phyloP scores from a whole-genome alignment of 306 rosid genomes.

The Citrullus colocynthis region DNA sequence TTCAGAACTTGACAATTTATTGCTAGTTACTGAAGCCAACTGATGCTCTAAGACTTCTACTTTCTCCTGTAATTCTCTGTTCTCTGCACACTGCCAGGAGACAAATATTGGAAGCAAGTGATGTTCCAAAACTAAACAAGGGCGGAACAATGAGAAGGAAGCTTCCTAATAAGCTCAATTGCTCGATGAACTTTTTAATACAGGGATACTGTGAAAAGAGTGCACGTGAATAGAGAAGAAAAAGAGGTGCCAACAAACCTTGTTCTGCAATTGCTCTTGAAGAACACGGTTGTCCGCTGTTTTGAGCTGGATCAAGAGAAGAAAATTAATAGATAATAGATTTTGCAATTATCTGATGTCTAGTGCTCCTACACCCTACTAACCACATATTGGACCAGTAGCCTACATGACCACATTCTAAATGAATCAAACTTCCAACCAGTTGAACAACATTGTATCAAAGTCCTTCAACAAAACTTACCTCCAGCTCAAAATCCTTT shows the following conservation, averaged over 20 bases:
- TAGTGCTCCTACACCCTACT: not conserved
- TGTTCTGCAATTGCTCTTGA: conserved; percentile 83
- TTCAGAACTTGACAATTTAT: conserved; percentile 26
- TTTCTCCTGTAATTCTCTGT: conserved; percentile 59
- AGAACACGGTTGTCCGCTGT: conserved; percentile 95
- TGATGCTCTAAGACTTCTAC: conserved; percentile 55
- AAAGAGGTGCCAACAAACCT: conserved; percentile 30
- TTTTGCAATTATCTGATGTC: not conserved
- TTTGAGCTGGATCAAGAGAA: conserved; percentile 45
- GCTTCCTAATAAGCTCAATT: not conserved
- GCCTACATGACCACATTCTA: not conserved
- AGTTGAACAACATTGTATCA: not conserved
- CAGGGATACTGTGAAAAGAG: not conserved
- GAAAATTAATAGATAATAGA: not conserved
- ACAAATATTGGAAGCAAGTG: not conserved
- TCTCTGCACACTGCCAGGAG: conserved; percentile 63
- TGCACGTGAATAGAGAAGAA: not conserved
- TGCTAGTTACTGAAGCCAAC: conserved; percentile 30
- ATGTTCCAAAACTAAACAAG: not conserved
- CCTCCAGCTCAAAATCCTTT: conserved; percentile 96
- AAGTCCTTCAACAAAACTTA: conserved; percentile 24
- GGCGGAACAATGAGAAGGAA: not conserved
- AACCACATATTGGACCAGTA: not conserved
- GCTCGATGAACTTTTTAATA: conserved; percentile 4
- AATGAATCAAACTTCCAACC: not conserved